Conservation (phyloP, 306 rosid species). For the Quercus suber region DNA sequence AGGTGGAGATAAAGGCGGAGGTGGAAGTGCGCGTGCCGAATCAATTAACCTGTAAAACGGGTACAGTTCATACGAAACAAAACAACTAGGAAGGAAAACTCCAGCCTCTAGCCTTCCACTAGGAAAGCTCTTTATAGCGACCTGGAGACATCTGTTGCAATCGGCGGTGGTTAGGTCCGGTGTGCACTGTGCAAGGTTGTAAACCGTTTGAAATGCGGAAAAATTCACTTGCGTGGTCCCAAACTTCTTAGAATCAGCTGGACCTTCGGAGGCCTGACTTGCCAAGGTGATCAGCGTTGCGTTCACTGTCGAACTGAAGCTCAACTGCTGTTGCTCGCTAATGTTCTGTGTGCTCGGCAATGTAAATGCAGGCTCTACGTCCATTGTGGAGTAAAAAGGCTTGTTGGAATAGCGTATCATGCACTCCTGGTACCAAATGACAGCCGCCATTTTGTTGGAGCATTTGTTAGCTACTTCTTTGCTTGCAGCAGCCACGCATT, state of each 20-base stretch:
- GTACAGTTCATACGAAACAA: slow-evolving; percentile 26
- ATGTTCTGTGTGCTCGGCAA: not conserved
- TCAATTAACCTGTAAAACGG: not conserved
- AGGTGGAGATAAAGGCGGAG: not conserved
- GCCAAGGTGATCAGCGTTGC: not conserved
- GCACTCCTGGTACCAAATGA: slow-evolving; percentile 35
- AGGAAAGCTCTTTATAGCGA: slow-evolving; percentile 2
- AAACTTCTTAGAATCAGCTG: not conserved
- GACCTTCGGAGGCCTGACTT: not conserved
- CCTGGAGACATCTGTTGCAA: slow-evolving; percentile 20
- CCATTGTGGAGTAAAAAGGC: not conserved
- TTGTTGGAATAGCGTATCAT: slow-evolving; percentile 20
- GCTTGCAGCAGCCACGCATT: slow-evolving; percentile 4
- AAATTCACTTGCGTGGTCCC: not conserved
- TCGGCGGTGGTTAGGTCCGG: slow-evolving; percentile 12
- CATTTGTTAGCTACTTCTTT: not conserved
- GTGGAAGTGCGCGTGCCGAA: not conserved
- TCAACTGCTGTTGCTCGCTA: not conserved
- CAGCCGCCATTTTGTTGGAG: not conserved
- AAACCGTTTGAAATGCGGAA: not conserved
- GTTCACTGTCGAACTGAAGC: not conserved
- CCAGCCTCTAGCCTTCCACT: slow-evolving; percentile 11
- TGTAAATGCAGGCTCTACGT: rapidly evolving
- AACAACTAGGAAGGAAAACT: slow-evolving; percentile 29
- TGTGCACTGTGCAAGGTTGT: slow-evolving; percentile 37